phyloP scores from a whole-genome alignment of 2,329 filamentous ascomycete species.

The Myrmaecium sp. region DNA sequence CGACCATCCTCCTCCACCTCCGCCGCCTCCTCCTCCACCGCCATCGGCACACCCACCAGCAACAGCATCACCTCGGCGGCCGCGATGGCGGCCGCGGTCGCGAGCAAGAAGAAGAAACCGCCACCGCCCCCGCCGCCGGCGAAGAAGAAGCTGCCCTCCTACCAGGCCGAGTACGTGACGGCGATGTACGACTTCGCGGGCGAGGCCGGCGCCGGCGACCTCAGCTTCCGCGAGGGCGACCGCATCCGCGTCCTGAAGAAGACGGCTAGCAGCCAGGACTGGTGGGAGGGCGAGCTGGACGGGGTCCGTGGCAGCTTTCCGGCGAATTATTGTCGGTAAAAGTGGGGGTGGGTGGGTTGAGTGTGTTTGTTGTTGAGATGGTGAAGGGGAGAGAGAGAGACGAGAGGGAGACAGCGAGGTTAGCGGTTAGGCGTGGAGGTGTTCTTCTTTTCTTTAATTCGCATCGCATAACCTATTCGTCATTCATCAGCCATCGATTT shows the following conservation, averaged over 20 bases:
- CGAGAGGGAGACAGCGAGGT: too few relatives aligned
- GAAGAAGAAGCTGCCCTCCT: constrained; percentile 36
- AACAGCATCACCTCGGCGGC: neutral
- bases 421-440: too few relatives aligned
- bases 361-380: too few relatives aligned
- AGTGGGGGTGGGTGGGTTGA: too few relatives aligned
- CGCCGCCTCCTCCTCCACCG: constrained; percentile 21
- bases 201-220: constrained; percentile 51
- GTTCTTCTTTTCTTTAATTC: too few relatives aligned
- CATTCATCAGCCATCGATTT: too few relatives aligned
- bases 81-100: constrained; percentile 11
- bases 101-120: constrained; percentile 28
- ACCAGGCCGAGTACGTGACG: constrained; percentile 42
- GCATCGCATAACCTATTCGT: too few relatives aligned
- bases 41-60: constrained; percentile 15
- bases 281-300: constrained; percentile 66
- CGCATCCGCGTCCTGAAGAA: constrained; percentile 61
- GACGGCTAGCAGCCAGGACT: constrained; percentile 66
- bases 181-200: constrained; percentile 62
- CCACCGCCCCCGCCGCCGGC: constrained; percentile 3
- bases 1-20: constrained; percentile 26
- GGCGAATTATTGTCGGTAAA: constrained; percentile 57
- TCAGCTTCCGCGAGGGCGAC: constrained; percentile 62
- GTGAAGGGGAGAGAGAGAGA: too few relatives aligned
- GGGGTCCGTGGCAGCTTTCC: constrained; percentile 59